Evolutionary conservation across 805 yeast species (phyloP).

Genomic region (Myxozyma lipomycoides): DNA sequence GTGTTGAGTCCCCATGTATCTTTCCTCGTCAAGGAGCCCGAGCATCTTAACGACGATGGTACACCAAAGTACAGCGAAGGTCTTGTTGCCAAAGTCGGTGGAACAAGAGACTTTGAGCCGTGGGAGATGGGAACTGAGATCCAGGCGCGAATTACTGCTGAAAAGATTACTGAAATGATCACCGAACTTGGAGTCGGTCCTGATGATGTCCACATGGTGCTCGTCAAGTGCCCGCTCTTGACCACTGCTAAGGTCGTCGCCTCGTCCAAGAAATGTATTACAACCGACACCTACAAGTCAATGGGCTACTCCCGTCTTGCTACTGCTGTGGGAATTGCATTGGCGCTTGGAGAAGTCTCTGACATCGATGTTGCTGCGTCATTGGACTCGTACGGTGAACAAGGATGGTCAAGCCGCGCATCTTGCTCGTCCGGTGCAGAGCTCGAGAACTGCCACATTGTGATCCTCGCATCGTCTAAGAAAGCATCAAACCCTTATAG

Average conservation of each 20-base stretch:
- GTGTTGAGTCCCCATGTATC: conserved; percentile 27
- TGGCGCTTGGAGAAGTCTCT: conserved; percentile 24
- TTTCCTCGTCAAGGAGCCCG: conserved; percentile 21
- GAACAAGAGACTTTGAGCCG: conserved; percentile 27
- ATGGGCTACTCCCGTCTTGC: conserved; percentile 30
- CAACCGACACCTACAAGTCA: conserved; percentile 27
- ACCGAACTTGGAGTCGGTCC: conserved; percentile 20
- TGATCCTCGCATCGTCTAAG: conserved; percentile 21
- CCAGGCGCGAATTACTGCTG: conserved; percentile 24
- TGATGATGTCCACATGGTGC: conserved; percentile 28
- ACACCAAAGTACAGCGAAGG: conserved; percentile 18
- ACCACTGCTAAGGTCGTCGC: conserved; percentile 28
- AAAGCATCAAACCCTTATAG: conserved; percentile 27
- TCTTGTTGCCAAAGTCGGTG: conserved; percentile 26
- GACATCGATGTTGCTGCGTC: conserved; percentile 18
- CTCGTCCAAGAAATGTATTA: conserved; percentile 23
- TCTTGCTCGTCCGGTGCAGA: conserved; percentile 29
- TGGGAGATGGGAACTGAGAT: conserved; percentile 29
- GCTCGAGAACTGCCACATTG: conserved; percentile 26
- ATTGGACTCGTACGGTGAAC: conserved; percentile 23
- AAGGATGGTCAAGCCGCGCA: conserved; percentile 28
- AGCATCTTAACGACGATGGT: conserved; percentile 17
- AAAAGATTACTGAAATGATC: conserved; percentile 18
- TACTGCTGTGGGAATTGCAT: conserved; percentile 25
- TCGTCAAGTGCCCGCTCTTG: conserved; percentile 27